Percentiles rank a stretch among this genome's conserved stretches.
phyloP scores from a whole-genome alignment of 2,329 filamentous ascomycete species.

The Scedosporium apiospermum region DNA sequence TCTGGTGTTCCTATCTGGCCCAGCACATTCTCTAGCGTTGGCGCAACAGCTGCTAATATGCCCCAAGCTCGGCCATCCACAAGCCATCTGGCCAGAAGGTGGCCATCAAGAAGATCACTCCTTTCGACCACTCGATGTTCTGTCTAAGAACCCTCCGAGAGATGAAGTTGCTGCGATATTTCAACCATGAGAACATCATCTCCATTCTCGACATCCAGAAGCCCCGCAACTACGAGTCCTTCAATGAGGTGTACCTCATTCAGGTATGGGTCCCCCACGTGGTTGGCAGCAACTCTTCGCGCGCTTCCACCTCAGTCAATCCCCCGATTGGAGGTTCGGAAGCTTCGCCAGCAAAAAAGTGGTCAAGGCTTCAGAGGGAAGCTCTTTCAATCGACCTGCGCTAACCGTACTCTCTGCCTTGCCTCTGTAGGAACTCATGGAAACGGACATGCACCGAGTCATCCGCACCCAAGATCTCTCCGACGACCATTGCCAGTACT shows the following conservation, averaged over 20 bases:
- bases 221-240: slow-evolving; percentile 88
- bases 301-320: no score
- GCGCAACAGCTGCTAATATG: slow-evolving; percentile 1
- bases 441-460: slow-evolving; percentile 98
- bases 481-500: slow-evolving; percentile 99
- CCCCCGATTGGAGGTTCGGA: no score
- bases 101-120: slow-evolving; percentile 99
- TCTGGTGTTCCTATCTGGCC: not conserved
- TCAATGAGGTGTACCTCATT: slow-evolving; percentile 97
- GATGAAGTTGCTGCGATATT: slow-evolving; percentile 98
- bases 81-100: slow-evolving; percentile 98
- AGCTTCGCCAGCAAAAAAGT: no score
- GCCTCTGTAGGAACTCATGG: slow-evolving; percentile 75
- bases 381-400: not conserved
- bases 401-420: slow-evolving; percentile 12
- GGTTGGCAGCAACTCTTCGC: no score
- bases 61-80: slow-evolving; percentile 78
- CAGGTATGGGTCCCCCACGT: slow-evolving; percentile 51
- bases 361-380: not conserved
- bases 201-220: slow-evolving; percentile 99
- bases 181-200: slow-evolving; percentile 99
- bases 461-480: slow-evolving; percentile 98
- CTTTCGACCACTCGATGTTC: slow-evolving; percentile 99
- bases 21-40: not conserved
- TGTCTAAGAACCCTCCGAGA: slow-evolving; percentile 91